phyloP scores from a whole-genome alignment of 768 basidiomycete genomes.

The Amylocystis lapponica region DNA sequence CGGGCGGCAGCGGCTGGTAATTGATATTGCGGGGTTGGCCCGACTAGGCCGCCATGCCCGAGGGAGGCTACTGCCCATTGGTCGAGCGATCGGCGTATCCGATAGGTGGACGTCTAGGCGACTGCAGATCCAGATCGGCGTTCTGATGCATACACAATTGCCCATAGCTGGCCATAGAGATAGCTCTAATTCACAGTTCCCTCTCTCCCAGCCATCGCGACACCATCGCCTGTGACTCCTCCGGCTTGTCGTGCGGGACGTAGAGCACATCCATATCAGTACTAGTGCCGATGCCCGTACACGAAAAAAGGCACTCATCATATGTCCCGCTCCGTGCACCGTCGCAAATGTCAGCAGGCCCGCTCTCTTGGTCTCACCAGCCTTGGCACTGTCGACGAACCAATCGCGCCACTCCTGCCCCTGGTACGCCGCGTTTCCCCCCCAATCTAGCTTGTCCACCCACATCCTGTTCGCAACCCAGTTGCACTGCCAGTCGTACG shows the following conservation, averaged over 20 bases:
- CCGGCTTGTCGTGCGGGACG: slow-evolving; percentile 67
- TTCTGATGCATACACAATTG: too few species aligned
- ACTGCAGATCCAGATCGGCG: too few species aligned
- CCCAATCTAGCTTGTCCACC: slow-evolving; percentile 73
- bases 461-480: slow-evolving; percentile 74
- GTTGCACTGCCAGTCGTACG: slow-evolving; percentile 77
- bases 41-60: too few species aligned
- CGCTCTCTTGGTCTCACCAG: slow-evolving; percentile 50
- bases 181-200: slow-evolving; percentile 16
- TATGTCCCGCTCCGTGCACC: slow-evolving; percentile 57
- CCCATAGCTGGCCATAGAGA: too few species aligned
- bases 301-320: slow-evolving; percentile 36
- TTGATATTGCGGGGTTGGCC: too few species aligned
- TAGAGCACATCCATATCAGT: slow-evolving; percentile 23
- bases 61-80: too few species aligned
- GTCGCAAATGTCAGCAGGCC: slow-evolving; percentile 61
- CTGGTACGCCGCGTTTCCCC: slow-evolving; percentile 48
- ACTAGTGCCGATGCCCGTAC: not conserved
- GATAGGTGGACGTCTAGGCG: too few species aligned
- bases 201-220: slow-evolving; percentile 52
- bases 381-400: slow-evolving; percentile 48
- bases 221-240: slow-evolving; percentile 56
- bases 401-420: slow-evolving; percentile 50
- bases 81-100: too few species aligned
- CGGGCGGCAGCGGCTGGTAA: too few species aligned